phyloP scores from a whole-genome alignment of 2,329 filamentous ascomycete genomes.

The Penicillium corylophilum region DNA sequence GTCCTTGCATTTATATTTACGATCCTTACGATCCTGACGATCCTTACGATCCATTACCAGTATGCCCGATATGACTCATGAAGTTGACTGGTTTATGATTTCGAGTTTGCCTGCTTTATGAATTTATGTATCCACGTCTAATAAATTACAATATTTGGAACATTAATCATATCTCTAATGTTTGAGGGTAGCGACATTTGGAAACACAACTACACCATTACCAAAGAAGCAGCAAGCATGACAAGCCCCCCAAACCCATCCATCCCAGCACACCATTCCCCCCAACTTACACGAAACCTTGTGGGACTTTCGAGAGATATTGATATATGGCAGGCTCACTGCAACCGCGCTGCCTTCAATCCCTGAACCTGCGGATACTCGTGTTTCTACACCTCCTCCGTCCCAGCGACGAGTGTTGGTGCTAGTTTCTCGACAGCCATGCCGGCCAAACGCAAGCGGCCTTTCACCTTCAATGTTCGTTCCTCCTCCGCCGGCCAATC shows the following conservation, averaged over 20 bases:
- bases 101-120: neutral
- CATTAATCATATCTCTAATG: too few species aligned
- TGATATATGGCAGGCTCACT: too few species aligned
- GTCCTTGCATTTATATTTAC: neutral
- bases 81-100: neutral
- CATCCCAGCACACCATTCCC: constrained; percentile 49
- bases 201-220: neutral
- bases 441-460: too few species aligned
- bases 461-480: too few species aligned
- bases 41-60: neutral
- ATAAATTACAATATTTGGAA: neutral
- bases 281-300: constrained; percentile 36
- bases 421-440: too few species aligned
- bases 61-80: neutral
- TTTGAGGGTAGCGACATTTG: too few species aligned
- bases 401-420: too few species aligned
- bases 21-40: too few species aligned
- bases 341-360: too few species aligned
- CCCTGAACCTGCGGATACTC: too few species aligned
- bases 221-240: constrained; percentile 46
- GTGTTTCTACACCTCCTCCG: too few species aligned
- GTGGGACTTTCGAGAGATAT: constrained; percentile 3
- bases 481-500: too few species aligned
- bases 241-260: constrained; percentile 48
- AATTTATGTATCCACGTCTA: neutral